A percentile compares a stretch with the other conserved stretches of the same genome.
Conservation (phyloP, 2,329 filamentous ascomycete species). For the Penicillium capsulatum region DNA sequence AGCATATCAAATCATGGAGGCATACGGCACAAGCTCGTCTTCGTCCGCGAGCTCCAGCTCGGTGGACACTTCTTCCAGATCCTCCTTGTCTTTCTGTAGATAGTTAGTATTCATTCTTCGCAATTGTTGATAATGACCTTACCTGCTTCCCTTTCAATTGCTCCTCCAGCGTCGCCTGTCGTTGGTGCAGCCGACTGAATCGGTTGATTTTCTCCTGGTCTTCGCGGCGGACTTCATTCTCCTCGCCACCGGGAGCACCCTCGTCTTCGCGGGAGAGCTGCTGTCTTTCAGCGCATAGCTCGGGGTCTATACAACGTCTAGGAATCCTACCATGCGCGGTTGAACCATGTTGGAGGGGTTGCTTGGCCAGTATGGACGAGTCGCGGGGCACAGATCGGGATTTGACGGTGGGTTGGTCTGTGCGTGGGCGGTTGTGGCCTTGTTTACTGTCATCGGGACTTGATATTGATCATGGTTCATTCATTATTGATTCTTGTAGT, state of each 20-base stretch:
- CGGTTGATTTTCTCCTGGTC: slow-evolving; percentile 99
- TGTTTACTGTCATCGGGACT: too few relatives aligned
- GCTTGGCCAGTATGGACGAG: slow-evolving; percentile 1
- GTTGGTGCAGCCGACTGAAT: slow-evolving; percentile 90
- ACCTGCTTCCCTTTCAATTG: slow-evolving; percentile 73
- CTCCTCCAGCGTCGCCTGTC: slow-evolving; percentile 72
- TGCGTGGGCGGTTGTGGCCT: slow-evolving; percentile 11
- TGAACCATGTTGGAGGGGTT: slow-evolving; percentile 45
- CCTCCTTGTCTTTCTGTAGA: slow-evolving; percentile 91
- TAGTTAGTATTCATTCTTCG: not conserved
- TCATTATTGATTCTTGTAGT: too few relatives aligned
- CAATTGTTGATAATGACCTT: slow-evolving; percentile 3
- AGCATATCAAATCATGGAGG: too few relatives aligned
- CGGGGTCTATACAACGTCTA: not conserved
- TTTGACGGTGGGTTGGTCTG: slow-evolving; percentile 24
- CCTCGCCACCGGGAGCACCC: slow-evolving; percentile 64
- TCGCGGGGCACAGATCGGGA: not conserved
- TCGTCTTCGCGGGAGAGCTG: slow-evolving; percentile 95
- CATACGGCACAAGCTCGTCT: slow-evolving; percentile 86
- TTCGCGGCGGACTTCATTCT: slow-evolving; percentile 89
- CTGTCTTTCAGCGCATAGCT: slow-evolving; percentile 1
- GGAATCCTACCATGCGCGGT: slow-evolving; percentile 54
- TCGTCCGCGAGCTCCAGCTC: slow-evolving; percentile 95
- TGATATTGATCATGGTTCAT: too few relatives aligned
- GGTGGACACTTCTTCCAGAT: slow-evolving; percentile 84